A percentile compares a stretch with the other conserved stretches of the same genome.
Conservation (phyloP, 1,284 basidiomycete species). For the Moniliophthora roreri region DNA sequence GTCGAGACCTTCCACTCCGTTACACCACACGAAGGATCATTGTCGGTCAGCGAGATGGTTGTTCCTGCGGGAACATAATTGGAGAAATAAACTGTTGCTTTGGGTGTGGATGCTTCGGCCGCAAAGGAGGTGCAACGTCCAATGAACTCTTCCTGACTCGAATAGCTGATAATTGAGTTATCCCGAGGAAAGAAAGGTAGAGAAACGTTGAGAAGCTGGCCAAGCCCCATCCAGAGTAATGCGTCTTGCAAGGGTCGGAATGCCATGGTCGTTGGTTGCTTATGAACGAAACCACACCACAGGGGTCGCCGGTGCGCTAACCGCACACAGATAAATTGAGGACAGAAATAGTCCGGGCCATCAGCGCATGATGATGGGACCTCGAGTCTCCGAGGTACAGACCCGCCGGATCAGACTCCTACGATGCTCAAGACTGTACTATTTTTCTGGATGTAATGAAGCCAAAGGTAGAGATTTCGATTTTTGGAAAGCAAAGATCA, state of each 20-base stretch:
- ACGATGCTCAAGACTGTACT: no score
- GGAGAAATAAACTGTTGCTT: no score
- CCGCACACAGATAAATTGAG: no score
- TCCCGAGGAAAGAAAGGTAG: neutral
- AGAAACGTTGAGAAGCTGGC: neutral
- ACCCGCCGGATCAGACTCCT: no score
- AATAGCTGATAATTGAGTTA: neutral
- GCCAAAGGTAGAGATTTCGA: no score
- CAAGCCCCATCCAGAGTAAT: neutral
- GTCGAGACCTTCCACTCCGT: neutral
- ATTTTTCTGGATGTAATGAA: no score
- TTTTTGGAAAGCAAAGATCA: no score
- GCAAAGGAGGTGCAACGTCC: constrained; percentile 2
- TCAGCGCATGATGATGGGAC: no score
- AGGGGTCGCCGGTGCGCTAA: no score
- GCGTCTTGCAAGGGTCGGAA: constrained; percentile 5
- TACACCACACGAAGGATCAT: constrained; percentile 5
- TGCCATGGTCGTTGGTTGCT: neutral
- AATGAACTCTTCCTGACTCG: neutral
- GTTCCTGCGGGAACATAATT: constrained; percentile 7
- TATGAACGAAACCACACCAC: no score
- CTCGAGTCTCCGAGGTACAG: no score
- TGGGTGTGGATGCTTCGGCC: no score
- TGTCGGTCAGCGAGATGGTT: constrained; percentile 8
- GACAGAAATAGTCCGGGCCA: neutral